Evolutionary conservation across 768 basidiomycete genomes (phyloP), one percentile per base, ranked within the genome.

Genomic region (Coprinellus micaceus): DNA sequence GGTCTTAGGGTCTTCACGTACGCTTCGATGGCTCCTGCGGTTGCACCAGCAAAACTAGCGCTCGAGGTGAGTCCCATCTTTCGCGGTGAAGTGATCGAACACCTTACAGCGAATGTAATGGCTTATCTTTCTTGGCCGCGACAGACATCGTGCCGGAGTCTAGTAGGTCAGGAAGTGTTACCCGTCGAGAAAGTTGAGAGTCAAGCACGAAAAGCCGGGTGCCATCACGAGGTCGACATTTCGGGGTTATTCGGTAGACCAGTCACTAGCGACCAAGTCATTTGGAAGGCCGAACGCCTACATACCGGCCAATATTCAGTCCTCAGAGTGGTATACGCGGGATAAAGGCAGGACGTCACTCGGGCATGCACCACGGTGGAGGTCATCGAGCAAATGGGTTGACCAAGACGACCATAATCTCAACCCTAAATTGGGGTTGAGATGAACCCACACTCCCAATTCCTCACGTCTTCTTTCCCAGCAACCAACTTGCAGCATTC

Each of bases 21-120:
- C 89, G 91, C 92, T 77, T 98, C 95, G 56, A 97, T 78, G 7
- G 88, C 94, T 15, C 97, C 96, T 24, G 97, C 96, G 0, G 88
- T 90, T 15, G 92, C 82, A 9, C 97, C 97, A 1, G 96, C 96
- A 56, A 94, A 74, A 60, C 80, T 82, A 45, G 1, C 48, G 40
- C 19, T 2, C 13, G 41, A n/a, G 39, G 48, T 21, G 37, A 29
- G 29, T 47, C 28, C 30, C 9, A 26, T 47, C 40, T 4, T 26
- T 21, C 2, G 28, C 15, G 26, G 7, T 12, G 40, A 12, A 52
- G 25, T 15, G 55, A 36, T 17, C 26, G 24, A 21, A n/a, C n/a
- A 28, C 58, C 73, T 59, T 69, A 81, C 74, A 98, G 72, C 13
- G 96, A 91, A 63, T 93, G 91, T 6, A 87, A 36, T 0, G 94